A percentile compares a stretch with the other conserved stretches of the same genome.
Conservation (phyloP, 2,329 filamentous ascomycete species). For the Hysterium pulicare region DNA sequence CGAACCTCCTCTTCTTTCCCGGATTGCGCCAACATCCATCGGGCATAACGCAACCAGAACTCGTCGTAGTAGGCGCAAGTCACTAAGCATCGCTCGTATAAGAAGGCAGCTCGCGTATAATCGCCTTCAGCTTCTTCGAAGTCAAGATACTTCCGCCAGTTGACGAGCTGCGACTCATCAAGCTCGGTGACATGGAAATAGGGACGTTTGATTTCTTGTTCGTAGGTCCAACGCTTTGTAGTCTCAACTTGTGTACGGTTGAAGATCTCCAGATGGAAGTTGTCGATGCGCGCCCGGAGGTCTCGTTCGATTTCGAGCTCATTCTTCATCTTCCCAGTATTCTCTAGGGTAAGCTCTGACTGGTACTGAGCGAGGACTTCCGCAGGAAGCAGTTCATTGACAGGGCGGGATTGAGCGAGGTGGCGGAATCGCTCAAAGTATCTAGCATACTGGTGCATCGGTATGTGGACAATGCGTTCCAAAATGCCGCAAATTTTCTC, state of each 20-base stretch:
- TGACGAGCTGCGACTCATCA: constrained; percentile 76
- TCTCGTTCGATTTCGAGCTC: constrained; percentile 82
- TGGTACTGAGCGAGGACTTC: constrained; percentile 67
- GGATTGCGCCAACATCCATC: constrained; percentile 80
- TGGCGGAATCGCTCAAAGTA: constrained; percentile 91
- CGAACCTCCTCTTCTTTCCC: constrained; percentile 86
- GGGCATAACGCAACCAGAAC: constrained; percentile 94
- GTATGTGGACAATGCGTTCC: constrained; percentile 78
- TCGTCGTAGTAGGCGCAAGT: constrained; percentile 95
- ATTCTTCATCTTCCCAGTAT: constrained; percentile 54
- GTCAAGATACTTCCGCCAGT: constrained; percentile 96
- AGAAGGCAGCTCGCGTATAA: constrained; percentile 68
- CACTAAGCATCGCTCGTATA: constrained; percentile 92
- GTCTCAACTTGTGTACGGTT: constrained; percentile 80
- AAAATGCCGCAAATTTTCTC: constrained; percentile 77
- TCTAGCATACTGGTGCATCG: constrained; percentile 91
- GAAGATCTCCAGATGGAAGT: constrained; percentile 77
- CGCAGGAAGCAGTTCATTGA: constrained; percentile 67
- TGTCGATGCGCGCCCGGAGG: constrained; percentile 74
- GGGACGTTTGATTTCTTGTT: constrained; percentile 89
- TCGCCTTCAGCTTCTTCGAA: constrained; percentile 88
- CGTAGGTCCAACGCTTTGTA: constrained; percentile 89
- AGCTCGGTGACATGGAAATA: constrained; percentile 97
- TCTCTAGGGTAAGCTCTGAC: constrained; percentile 68
- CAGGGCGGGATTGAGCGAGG: constrained; percentile 67